Base-by-base conservation (phyloP, 1,139 yeast species). In the Magnusiomyces tetraspermus region DNA sequence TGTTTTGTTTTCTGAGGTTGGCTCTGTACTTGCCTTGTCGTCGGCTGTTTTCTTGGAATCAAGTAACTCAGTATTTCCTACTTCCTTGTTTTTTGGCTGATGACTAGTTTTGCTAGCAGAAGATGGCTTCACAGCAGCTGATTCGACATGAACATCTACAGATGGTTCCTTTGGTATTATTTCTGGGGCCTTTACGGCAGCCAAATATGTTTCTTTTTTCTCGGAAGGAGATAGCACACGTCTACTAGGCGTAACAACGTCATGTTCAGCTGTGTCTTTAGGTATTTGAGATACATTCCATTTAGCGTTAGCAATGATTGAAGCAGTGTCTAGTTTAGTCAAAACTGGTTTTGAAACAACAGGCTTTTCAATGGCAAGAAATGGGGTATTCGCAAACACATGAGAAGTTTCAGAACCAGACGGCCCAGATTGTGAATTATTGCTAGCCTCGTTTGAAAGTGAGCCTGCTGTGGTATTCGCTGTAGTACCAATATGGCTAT, bases 231-330 rank as follows among this genome's bases (percentile, higher is more conserved):
- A 10, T 5, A 38, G 42, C 17, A 21, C 8, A 38, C 21, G 10
- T 38, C n/a, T 17, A 6, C 42, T 24, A 38, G 19, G n/a, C 5
- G 21, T 22, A 11, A 41, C 15, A 15, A 4, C 15, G 13, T 43
- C 46, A 5, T 17, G 33, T 17, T 28, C 49, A n/a, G 26, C 28
- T 13, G 17, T 11, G 19, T 47, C 38, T 2, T 19, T 19, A 23
- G 48, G 38, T 23, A 30, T 28, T 23, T 40, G 33, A 13, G 22
- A 15, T 2, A 49, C 44, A 17, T 30, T 37, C 10, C 11, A 15
- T 22, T 36, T 43, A 21, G 51, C 48, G 11, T 43, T 43, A 2
- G 51, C 51, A n/a, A 52, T 19, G 6, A 49, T 49, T 8, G 53
- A 42, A 2, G 48, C 50, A 17, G 36, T 30, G 23, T 43, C 46